phyloP scores from a whole-genome alignment of 1,284 basidiomycete genomes.

The Clitocybe nebularis region DNA sequence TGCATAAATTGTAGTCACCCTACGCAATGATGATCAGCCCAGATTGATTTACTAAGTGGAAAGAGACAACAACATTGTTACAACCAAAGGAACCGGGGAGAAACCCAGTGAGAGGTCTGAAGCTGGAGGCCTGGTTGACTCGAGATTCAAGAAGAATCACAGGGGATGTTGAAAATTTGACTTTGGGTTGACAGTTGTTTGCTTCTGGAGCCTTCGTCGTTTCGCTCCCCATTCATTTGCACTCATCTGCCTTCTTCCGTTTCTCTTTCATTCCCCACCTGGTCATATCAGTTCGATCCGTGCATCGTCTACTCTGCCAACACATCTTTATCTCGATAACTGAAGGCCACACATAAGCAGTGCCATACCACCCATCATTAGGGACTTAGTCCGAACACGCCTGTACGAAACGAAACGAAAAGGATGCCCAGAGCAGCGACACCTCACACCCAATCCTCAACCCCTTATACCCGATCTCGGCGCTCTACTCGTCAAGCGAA shows the following conservation, averaged over 20 bases:
- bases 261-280: not conserved
- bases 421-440: not conserved
- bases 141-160: too few species aligned
- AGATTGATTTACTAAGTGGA: too few species aligned
- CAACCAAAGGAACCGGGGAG: too few species aligned
- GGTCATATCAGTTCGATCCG: not conserved
- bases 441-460: not conserved
- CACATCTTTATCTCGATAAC: not conserved
- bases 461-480: not conserved
- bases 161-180: not conserved
- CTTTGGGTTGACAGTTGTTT: not conserved
- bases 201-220: not conserved
- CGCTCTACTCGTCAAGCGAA: not conserved
- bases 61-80: too few species aligned
- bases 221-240: too few species aligned
- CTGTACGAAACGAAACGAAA: not conserved
- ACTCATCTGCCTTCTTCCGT: too few species aligned
- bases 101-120: too few species aligned
- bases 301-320: not conserved
- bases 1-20: too few species aligned
- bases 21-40: too few species aligned
- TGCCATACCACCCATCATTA: too few species aligned
- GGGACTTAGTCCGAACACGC: not conserved
- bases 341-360: too few species aligned
- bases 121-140: too few species aligned